Conservation (phyloP, 768 basidiomycete genomes). For the Naematelia aurantialba region DNA sequence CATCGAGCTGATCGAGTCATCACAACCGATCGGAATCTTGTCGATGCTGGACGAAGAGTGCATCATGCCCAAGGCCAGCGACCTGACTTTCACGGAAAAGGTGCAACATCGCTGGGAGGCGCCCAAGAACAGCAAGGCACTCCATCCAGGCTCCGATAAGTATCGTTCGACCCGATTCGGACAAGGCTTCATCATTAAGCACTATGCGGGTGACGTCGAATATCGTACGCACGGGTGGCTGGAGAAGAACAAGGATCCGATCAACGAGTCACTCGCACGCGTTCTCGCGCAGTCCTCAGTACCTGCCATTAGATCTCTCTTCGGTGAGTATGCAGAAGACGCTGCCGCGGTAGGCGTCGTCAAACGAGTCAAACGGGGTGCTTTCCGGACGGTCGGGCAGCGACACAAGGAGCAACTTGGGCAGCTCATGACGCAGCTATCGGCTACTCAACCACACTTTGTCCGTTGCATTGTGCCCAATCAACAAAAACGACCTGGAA, state of each 20-base stretch:
- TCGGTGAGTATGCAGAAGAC: conserved; percentile 70
- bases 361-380: conserved; percentile 75
- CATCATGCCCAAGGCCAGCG: conserved; percentile 99
- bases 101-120: conserved; percentile 72
- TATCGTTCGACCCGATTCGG: conserved; percentile 84
- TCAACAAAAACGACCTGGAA: conserved; percentile 78
- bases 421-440: conserved; percentile 83
- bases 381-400: conserved; percentile 92
- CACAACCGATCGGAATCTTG: conserved; percentile 75
- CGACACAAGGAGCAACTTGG: conserved; percentile 92
- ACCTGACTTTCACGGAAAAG: conserved; percentile 90
- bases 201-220: conserved; percentile 95
- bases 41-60: conserved; percentile 95
- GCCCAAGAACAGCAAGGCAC: conserved; percentile 51
- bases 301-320: conserved; percentile 74
- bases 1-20: conserved; percentile 93
- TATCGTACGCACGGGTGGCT: conserved; percentile 95
- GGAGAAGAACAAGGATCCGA: conserved; percentile 98
- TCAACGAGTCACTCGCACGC: conserved; percentile 91
- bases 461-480: conserved; percentile 98
- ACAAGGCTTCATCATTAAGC: conserved; percentile 89
- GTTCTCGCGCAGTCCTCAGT: conserved; percentile 79
- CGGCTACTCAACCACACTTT: conserved; percentile 95
- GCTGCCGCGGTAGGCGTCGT: conserved; percentile 40
- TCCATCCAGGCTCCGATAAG: conserved; percentile 73